phyloP scores from a whole-genome alignment of 2,329 filamentous ascomycete species.

The Aspergillus felis region DNA sequence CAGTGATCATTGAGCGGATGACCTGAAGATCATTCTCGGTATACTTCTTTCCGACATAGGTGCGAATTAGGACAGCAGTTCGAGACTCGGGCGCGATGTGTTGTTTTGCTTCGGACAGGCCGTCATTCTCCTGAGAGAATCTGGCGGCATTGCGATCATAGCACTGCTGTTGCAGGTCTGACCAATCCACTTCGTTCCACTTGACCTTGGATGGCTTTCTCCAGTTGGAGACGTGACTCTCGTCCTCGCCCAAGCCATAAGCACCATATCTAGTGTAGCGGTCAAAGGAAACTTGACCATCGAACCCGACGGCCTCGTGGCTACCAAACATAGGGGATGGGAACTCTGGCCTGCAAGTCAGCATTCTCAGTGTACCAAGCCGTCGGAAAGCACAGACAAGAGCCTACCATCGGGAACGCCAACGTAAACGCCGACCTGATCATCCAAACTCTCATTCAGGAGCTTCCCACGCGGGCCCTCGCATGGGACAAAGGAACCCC shows the following conservation, averaged over 20 bases:
- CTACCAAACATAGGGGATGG: constrained; percentile 60
- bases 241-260: constrained; percentile 35
- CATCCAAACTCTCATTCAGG: constrained; percentile 55
- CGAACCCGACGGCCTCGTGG: constrained; percentile 56
- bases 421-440: constrained; percentile 60
- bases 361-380: constrained; percentile 35
- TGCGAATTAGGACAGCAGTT: constrained; percentile 75
- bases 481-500: constrained; percentile 61
- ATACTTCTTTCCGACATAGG: constrained; percentile 79
- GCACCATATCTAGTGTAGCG: constrained; percentile 63
- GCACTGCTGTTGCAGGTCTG: constrained; percentile 64
- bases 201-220: constrained; percentile 21
- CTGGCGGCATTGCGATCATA: constrained; percentile 61
- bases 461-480: constrained; percentile 53
- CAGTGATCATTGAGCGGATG: constrained; percentile 76
- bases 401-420: constrained; percentile 21
- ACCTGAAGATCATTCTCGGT: constrained; percentile 75
- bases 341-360: constrained; percentile 42
- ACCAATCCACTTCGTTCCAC: constrained; percentile 68
- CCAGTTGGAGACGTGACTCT: constrained; percentile 13
- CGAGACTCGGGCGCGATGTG: constrained; percentile 45
- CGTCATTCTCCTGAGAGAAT: constrained; percentile 40
- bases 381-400: constrained; percentile 20
- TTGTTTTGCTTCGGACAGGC: background rate
- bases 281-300: constrained; percentile 62